Base-by-base conservation (phyloP, 2,329 filamentous ascomycete genomes). In the Colletotrichum sp. region DNA sequence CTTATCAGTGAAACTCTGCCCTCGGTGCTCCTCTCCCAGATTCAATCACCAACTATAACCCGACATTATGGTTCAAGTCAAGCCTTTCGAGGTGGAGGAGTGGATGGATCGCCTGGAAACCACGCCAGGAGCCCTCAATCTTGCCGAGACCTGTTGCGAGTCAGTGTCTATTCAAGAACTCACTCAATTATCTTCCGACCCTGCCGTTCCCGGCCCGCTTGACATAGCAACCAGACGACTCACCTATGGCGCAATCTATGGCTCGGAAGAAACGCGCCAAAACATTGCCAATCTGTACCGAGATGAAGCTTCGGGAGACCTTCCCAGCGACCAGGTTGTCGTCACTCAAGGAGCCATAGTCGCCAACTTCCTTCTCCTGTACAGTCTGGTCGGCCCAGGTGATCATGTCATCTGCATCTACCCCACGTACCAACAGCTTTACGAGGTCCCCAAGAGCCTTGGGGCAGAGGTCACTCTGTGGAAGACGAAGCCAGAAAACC, bases 331-430 rank as follows among this genome's bases (percentile, higher is more conserved):
- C 15, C 92, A 93, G 79, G 89, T 96, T 43, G 83, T 96, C 68
- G 92, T 96, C 71, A 94, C 94, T 0, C 90, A 93, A 18, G 95
- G 95, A 13, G 94, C 94, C 16, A 96, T 96, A 64, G 88, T 91
- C 16, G 94, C 94, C 9, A 97, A 96, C 80, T 94, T 94, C 79
- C 85, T 96, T 16, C 85, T 92, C 12, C 89, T 96, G 15, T 95
- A 96, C 82, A 87, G 92, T 2, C 86, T 95, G 8, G 83, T 96
- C 6, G 90, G 91, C 0, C 89, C 91, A 0, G 93, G 92, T 1
- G 94, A 96, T 81, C 95, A 97, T 88, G 93, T 96, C 69, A 91
- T 97, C 76, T 96, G 94, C 81, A 93, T 96, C 75, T 94, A 95
- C 80, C 95, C 95, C 16, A 95, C 94, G 1, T 96, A 96, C 80